Conservation (phyloP, 371 early-diverging fungal species). For the Mortierella sp. region DNA sequence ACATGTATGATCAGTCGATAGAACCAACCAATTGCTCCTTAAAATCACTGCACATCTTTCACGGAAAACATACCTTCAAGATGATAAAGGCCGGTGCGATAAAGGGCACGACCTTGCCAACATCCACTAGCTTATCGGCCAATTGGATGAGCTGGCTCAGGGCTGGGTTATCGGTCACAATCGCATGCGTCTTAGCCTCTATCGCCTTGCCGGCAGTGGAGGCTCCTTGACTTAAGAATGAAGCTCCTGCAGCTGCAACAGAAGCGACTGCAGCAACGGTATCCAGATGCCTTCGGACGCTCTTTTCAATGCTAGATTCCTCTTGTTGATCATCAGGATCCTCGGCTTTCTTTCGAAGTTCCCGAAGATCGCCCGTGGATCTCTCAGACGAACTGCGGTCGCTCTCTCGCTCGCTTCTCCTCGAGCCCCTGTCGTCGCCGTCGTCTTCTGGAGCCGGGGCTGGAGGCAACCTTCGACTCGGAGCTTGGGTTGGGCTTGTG, state of each 20-base stretch:
- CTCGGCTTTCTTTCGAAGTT: slow-evolving; percentile 12
- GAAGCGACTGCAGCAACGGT: slow-evolving; percentile 9
- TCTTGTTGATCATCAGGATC: not conserved
- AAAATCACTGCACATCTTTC: not conserved
- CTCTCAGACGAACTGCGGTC: not conserved
- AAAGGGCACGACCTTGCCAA: slow-evolving; percentile 59
- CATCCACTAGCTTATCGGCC: slow-evolving; percentile 54
- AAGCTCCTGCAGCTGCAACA: slow-evolving; percentile 1
- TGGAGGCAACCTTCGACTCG: slow-evolving; percentile 41
- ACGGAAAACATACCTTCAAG: slow-evolving; percentile 35
- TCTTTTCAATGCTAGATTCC: slow-evolving; percentile 2
- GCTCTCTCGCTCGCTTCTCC: not conserved
- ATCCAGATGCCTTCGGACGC: slow-evolving; percentile 22
- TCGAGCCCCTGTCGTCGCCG: not conserved
- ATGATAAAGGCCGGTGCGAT: slow-evolving; percentile 60
- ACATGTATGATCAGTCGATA: too few species aligned
- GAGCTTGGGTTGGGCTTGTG: slow-evolving; percentile 35
- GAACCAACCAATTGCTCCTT: not conserved
- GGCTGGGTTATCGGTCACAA: slow-evolving; percentile 20
- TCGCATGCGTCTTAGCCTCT: slow-evolving; percentile 4
- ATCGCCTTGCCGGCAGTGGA: slow-evolving; percentile 16
- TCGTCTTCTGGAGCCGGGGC: slow-evolving; percentile 9
- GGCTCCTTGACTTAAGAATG: slow-evolving; percentile 17
- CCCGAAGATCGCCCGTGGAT: slow-evolving; percentile 7
- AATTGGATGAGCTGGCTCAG: slow-evolving; percentile 44